Evolutionary conservation across 2,329 filamentous ascomycete genomes (phyloP), one percentile per base, ranked within the genome.

Genomic region (Aspergillus fumigatiaffinis): DNA sequence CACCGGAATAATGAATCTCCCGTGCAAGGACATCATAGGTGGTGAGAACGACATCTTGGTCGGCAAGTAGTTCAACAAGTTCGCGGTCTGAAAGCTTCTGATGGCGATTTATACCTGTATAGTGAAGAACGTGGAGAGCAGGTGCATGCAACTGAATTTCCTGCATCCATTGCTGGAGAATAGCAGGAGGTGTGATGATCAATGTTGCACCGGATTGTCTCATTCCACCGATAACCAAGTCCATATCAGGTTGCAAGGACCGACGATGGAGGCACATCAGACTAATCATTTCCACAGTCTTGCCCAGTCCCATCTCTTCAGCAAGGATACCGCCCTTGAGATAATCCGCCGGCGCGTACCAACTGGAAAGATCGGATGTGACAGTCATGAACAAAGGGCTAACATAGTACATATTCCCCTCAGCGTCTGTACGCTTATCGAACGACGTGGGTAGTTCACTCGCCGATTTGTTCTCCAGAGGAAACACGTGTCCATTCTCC

Each of bases 1-100:
- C 81, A 8, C 81, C 77, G 0, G 91, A 85, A 68, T 88, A 92
- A 72, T 96, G 86, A 3, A 97, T 80, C 68, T 99, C 94, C 9
- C 82, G 79, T 0, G 88, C 84, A n/a, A 97, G 81, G 1, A 92
- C 84, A 51, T 81, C 81, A 69, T 87, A 88, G 1, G 84, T 87
- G 1, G 84, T 85, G 23, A 88, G 69, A 2, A 88, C 83, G 41
- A 87, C 80, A 66, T 87, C 84, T 57, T 73, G 70, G 23, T 73
- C 68, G 26, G 72, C 69, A 46, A 87, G 68, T 49, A 81, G 69
- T 28, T 79, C 70, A 3, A 83, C 64, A 2, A 82, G 66, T 29
- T 78, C 69, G 42, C 77, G 72, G 50, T 75, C 68, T 4, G 74
- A 66, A 10, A 68, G 53, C 42, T 66, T 58, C 42, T 69, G 66